Base-by-base conservation (phyloP, 2,329 filamentous ascomycete species). In the Penicillium sp. region DNA sequence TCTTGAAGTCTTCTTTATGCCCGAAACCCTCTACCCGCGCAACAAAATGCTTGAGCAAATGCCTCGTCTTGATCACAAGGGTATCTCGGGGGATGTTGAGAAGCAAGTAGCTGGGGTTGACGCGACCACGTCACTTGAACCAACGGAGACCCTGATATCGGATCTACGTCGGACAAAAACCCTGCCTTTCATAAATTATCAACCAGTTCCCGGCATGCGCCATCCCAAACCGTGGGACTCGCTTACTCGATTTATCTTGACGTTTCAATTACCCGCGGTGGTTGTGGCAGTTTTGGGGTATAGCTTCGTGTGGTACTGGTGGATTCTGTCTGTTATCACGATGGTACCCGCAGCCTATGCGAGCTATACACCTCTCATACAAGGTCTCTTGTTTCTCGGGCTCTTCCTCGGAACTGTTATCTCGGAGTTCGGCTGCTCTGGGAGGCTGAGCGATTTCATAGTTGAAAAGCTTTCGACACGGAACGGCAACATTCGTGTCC, bases 221-320 rank as follows among this genome's bases (percentile, higher is more conserved):
- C 80, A 83, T 57, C 80, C 82, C 2, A 78, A 75, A 55, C 61
- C 74, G 0, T 82, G 74, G 69, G 77, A 77, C 48, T 73, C 79
- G 0, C 46, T 77, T 4, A 55, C 75, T 14, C 73, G 79, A 5
- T 82, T 83, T 59, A 45, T 73, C 38, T 71, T 76, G 53, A 78
- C 77, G 3, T 83, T 79, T 61, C 74, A 72, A 51, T 79, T 76
- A 58, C 71, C 74, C 2, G 74, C 73, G 4, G 74, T 84, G 1
- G 69, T 74, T 0, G 67, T 83, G 8, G 66, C 76, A 3, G 72
- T 83, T 4, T 55, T 79, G 8, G 73, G 75, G 8, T 85, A 81
- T 66, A 79, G 75, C 58, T 83, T 82, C 57, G 64, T 73, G 3
- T 82, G 80, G 77, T 84, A 84, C 62, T 84, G 81, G 80, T 84